Evolutionary conservation across 2,329 filamentous ascomycete genomes (phyloP), one percentile per base, ranked within the genome.

Genomic region (Neonectria faginata): DNA sequence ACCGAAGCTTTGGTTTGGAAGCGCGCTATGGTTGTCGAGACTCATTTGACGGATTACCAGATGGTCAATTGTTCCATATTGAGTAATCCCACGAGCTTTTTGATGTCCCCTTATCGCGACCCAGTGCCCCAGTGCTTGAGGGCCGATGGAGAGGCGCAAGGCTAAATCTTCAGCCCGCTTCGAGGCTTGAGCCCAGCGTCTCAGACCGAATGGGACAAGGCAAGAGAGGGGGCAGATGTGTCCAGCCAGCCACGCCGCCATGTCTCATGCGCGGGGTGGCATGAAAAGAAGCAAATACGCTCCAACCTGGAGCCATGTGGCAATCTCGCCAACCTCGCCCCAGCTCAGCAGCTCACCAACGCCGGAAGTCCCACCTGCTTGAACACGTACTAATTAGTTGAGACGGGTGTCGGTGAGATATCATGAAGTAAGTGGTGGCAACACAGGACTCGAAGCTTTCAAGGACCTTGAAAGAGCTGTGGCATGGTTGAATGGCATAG

Each of bases 121-220:
- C 39, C 48, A 65, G 41, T 45, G 62, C 29, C 60, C 39, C 48
- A 65, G 41, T 45, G 62, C 29, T 59, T 42, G 6, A 42, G n/a
- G 39, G n/a, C 39, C 42, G 48, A 53, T 39, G n/a, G 53, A 64
- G 60, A 68, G 55, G 64, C 53, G 55, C 50, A 62, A 69, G 57
- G 55, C 68, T 69, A 61, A 69, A 59, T 62, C 57, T 66, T 66
- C 42, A 65, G 60, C 57, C 60, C 44, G 50, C 55, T 39, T 53
- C 36, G 33, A 61, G 58, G 60, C 64, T 66, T 63, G 55, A 62
- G 51, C 51, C 55, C 64, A 57, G 57, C 59, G 61, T 67, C 55
- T 62, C 61, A 55, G 47, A 60, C 45, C 63, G 62, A 60, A 29
- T 50, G 57, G 47, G 51, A 55, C 58, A 60, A 36, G 50, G 41